Percentiles rank a stretch among this genome's conserved stretches.
These are phyloP conservation scores for Penicillium psychrosexuale DNA, from an alignment of 2,329 filamentous ascomycete species.

Conservation along the genomic window DNA sequence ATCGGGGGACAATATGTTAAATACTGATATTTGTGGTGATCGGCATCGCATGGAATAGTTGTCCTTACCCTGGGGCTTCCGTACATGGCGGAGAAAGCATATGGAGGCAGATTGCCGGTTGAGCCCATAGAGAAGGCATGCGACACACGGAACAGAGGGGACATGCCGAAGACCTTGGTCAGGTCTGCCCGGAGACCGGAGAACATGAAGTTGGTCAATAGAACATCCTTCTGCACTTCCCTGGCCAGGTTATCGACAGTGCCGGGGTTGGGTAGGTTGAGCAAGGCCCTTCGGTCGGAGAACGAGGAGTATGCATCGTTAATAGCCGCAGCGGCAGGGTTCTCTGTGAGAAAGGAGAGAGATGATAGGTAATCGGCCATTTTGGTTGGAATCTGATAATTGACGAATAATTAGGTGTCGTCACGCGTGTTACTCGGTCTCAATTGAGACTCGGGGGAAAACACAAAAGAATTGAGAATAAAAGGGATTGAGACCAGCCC, in stretches of 20 bases:
- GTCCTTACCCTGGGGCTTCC: slow-evolving; percentile 79
- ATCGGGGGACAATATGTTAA: slow-evolving; percentile 2
- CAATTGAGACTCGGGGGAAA: slow-evolving; percentile 24
- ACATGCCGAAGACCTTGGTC: slow-evolving; percentile 92
- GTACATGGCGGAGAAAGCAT: slow-evolving; percentile 91
- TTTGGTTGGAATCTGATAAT: slow-evolving; percentile 22
- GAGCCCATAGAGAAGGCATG: slow-evolving; percentile 93
- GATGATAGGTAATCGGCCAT: slow-evolving; percentile 48
- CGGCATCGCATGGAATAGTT: not conserved
- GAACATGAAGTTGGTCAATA: slow-evolving; percentile 96
- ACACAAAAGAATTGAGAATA: slow-evolving; percentile 19
- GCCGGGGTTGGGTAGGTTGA: slow-evolving; percentile 88
- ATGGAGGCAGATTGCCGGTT: slow-evolving; percentile 79
- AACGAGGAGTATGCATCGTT: slow-evolving; percentile 78
- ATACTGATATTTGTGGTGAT: not conserved
- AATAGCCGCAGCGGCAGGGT: slow-evolving; percentile 66
- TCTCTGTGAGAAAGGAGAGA: slow-evolving; percentile 67
- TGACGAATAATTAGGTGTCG: slow-evolving; percentile 19
- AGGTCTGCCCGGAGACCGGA: slow-evolving; percentile 92
- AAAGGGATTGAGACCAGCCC: slow-evolving; percentile 30
- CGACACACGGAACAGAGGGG: slow-evolving; percentile 92
- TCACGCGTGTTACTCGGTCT: slow-evolving; percentile 27
- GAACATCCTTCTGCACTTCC: slow-evolving; percentile 94
- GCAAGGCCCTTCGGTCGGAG: slow-evolving; percentile 77
- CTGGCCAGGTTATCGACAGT: slow-evolving; percentile 83